Conservation (phyloP, 2,329 filamentous ascomycete genomes). For the Ophiostoma sp. region DNA sequence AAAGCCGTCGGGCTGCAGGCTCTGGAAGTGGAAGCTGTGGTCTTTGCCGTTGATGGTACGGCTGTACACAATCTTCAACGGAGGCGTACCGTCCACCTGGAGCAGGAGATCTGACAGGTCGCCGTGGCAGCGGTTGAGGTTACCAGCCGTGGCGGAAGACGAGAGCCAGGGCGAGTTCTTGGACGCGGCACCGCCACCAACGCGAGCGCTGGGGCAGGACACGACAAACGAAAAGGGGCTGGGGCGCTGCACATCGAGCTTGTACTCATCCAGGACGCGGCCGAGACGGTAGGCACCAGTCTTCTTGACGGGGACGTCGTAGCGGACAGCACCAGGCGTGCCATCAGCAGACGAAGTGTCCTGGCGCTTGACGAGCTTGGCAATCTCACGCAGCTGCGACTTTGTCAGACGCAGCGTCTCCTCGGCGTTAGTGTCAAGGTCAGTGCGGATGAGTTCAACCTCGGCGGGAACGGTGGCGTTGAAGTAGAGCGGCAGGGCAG, state of each 20-base stretch:
- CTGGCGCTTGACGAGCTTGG: conserved; percentile 58
- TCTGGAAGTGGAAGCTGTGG: conserved; percentile 83
- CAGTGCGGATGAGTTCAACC: conserved; percentile 82
- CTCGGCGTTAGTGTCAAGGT: conserved; percentile 69
- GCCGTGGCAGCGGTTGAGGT: conserved; percentile 61
- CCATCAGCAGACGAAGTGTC: conserved; percentile 44
- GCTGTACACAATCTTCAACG: conserved; percentile 87
- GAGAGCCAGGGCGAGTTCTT: conserved; percentile 38
- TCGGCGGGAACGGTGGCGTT: conserved; percentile 87
- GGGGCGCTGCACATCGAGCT: conserved; percentile 78
- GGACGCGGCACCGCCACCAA: conserved; percentile 41
- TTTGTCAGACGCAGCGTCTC: conserved; percentile 72
- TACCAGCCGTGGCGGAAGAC: conserved; percentile 37
- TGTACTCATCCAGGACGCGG: conserved; percentile 86
- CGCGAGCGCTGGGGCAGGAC: conserved; percentile 71
- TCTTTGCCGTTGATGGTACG: conserved; percentile 78
- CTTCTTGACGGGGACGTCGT: conserved; percentile 74
- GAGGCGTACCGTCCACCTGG: conserved; percentile 81
- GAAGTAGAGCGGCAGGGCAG: conserved; percentile 70
- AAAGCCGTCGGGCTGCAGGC: conserved; percentile 83
- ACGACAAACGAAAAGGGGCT: conserved; percentile 78
- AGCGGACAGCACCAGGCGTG: conserved; percentile 52
- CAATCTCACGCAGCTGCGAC: conserved; percentile 68
- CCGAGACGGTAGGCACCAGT: conserved; percentile 80
- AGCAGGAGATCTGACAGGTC: conserved; percentile 82